Evolutionary conservation across 1,139 yeast species (phyloP).

Genomic region (Diutina pseudorugosa): DNA sequence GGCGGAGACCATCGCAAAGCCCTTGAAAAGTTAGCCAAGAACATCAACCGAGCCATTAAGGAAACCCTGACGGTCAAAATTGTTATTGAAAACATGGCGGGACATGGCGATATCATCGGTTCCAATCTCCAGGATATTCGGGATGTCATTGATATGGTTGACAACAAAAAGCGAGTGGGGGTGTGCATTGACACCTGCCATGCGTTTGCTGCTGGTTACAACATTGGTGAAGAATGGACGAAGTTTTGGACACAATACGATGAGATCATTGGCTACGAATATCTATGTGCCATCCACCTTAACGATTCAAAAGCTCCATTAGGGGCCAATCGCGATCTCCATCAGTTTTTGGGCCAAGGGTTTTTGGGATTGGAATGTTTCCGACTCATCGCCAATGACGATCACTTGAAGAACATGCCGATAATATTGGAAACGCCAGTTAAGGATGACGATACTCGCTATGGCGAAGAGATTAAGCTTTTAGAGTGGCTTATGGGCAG

Average conservation of each 20-base stretch:
- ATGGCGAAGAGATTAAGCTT: constrained; percentile 75
- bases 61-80: constrained; percentile 72
- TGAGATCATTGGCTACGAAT: constrained; percentile 56
- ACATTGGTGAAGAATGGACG: constrained; percentile 51
- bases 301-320: constrained; percentile 93
- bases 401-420: constrained; percentile 54
- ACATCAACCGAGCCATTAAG: constrained; percentile 65
- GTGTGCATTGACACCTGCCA: constrained; percentile 96
- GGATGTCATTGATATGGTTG: constrained; percentile 62
- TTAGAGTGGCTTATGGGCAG: constrained; percentile 60
- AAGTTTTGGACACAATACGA: constrained; percentile 72
- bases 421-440: constrained; percentile 86
- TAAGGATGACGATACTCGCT: constrained; percentile 38
- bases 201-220: constrained; percentile 93
- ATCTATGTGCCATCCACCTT: constrained; percentile 69
- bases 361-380: constrained; percentile 81
- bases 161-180: constrained; percentile 73
- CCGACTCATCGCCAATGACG: constrained; percentile 60
- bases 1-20: constrained; percentile 52
- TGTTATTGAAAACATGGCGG: constrained; percentile 96
- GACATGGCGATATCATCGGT: constrained; percentile 87
- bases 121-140: constrained; percentile 65
- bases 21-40: constrained; percentile 54
- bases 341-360: constrained; percentile 82
- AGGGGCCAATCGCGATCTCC: constrained; percentile 84